A percentile compares a stretch with the other conserved stretches of the same genome.
Evolutionary conservation across 352 stramenopile genomes (phyloP).

Genomic region (Phytophthora foliorum): DNA sequence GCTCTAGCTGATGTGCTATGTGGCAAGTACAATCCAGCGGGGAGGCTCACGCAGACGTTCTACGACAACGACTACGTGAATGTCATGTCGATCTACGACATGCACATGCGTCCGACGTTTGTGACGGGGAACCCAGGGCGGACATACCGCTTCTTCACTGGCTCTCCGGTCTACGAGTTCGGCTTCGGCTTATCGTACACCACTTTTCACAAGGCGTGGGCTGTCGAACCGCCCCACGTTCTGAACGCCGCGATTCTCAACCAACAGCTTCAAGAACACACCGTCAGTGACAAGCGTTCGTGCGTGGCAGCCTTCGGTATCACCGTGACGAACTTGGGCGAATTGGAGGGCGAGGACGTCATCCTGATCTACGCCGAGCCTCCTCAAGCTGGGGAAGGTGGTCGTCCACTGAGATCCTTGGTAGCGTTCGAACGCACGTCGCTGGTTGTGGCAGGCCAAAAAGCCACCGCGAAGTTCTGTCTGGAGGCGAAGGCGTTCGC

Average conservation of each 20-base stretch:
- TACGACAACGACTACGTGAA: conserved; percentile 64
- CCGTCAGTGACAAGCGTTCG: conserved; percentile 4
- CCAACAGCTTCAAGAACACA: conserved; percentile 14
- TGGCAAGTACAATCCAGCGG: conserved; percentile 73
- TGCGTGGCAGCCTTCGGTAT: conserved; percentile 41
- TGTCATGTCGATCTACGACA: conserved; percentile 74
- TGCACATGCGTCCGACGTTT: conserved; percentile 85
- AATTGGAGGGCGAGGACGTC: conserved; percentile 48
- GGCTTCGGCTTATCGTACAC: conserved; percentile 87
- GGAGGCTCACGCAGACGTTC: conserved; percentile 78
- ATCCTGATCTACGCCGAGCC: conserved; percentile 53
- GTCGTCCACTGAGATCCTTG: conserved; percentile 59
- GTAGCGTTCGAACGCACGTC: conserved; percentile 65
- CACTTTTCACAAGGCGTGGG: conserved; percentile 63
- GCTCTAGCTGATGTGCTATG: conserved; percentile 86
- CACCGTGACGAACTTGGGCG: conserved; percentile 56
- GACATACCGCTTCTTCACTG: conserved; percentile 89
- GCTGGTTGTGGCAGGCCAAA: conserved; percentile 37
- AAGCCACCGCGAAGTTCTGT: conserved; percentile 38
- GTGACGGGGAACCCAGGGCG: conserved; percentile 70
- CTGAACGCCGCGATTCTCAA: conserved; percentile 22
- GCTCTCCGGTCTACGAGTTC: conserved; percentile 74
- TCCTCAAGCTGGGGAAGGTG: conserved; percentile 35
- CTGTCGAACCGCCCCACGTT: conserved; percentile 11
- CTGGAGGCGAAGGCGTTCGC: conserved; percentile 52